Percentiles rank a stretch among this genome's conserved stretches.
These are phyloP conservation scores for Hortiboletus flavorubellus DNA, from an alignment of 768 basidiomycete genomes.

Conservation along the genomic window DNA sequence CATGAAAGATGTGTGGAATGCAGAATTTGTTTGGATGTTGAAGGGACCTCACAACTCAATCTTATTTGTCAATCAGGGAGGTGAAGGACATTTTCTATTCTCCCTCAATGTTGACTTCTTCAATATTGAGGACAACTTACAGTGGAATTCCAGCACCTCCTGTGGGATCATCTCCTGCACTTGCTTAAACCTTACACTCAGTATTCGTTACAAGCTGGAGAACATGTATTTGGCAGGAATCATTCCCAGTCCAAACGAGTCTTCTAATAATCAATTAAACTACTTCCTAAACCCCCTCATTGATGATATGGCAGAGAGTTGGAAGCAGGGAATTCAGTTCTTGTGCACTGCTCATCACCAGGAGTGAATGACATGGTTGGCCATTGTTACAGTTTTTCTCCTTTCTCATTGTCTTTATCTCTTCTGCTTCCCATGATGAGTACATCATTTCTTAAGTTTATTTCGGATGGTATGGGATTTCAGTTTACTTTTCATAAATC, in stretches of 20 bases:
- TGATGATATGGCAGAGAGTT: conserved; percentile 22
- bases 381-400: no score
- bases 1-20: conserved; percentile 1
- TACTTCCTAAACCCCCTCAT: conserved; percentile 30
- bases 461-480: no score
- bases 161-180: conserved; percentile 32
- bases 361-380: background rate
- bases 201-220: conserved; percentile 32
- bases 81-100: conserved; percentile 16
- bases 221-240: conserved; percentile 20
- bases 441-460: no score
- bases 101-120: conserved; percentile 35
- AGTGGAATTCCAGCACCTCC: conserved; percentile 26
- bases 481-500: no score
- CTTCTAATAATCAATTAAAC: conserved; percentile 28
- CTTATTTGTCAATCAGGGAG: conserved; percentile 17
- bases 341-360: conserved; percentile 13
- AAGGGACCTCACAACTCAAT: conserved; percentile 9
- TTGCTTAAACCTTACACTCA: conserved; percentile 33
- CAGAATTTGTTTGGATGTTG: background rate
- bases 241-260: conserved; percentile 32
- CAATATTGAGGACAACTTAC: conserved; percentile 28
- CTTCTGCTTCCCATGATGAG: no score
- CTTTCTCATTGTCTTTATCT: no score
- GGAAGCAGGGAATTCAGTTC: background rate